phyloP scores from a whole-genome alignment of 2,329 filamentous ascomycete species.

The Fusarium praegraminearum region DNA sequence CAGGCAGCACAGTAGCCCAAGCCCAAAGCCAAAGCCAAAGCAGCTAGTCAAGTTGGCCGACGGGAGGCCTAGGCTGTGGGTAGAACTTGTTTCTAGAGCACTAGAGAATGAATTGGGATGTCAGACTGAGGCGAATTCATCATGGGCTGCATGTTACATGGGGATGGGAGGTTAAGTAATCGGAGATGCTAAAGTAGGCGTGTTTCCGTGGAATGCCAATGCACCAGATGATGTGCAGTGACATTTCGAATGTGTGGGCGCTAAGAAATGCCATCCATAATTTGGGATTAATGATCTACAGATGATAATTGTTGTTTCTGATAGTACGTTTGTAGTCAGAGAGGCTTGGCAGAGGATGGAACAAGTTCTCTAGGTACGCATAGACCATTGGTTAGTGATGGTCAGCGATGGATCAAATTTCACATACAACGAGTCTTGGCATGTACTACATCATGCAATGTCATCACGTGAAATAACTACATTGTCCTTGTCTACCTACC shows the following conservation, averaged over 20 bases:
- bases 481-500: too few species aligned
- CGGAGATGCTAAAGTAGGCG: neutral
- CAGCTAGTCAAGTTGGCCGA: constrained; percentile 3
- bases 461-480: neutral
- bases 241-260: neutral
- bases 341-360: constrained; percentile 20
- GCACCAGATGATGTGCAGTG: constrained; percentile 18
- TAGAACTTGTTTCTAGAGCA: constrained; percentile 13
- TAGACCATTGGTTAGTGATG: neutral
- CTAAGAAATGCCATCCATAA: neutral
- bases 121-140: constrained; percentile 9
- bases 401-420: neutral
- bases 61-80: constrained; percentile 1
- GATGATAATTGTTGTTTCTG: neutral
- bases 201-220: neutral
- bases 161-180: neutral
- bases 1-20: neutral
- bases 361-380: constrained; percentile 2
- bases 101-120: neutral
- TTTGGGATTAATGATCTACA: constrained; percentile 6
- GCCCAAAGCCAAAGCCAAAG: neutral
- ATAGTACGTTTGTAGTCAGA: neutral
- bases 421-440: constrained; percentile 16
- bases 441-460: neutral
- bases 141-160: neutral